Base-by-base conservation (phyloP, 179 eudicot genomes). In the Gypsophila paniculata region DNA sequence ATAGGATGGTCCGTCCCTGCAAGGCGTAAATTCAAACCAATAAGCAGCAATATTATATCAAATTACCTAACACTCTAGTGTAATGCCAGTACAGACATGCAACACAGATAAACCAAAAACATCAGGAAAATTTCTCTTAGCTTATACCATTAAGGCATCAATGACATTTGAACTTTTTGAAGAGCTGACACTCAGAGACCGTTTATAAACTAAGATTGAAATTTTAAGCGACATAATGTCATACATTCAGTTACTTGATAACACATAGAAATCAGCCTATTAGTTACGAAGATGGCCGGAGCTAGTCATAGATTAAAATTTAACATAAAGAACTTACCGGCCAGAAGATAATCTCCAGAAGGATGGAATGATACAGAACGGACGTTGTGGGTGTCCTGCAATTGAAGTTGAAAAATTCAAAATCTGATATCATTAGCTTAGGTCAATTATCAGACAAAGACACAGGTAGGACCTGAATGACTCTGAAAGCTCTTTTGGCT, bases 301-400 rank as follows among this genome's bases (percentile, higher is more conserved):
- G 22, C n/a, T 6, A 21, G 64, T 19, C 29, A 61, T n/a, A 68
- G 44, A 59, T 49, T 15, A 32, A 32, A 51, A 4, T 71, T 44
- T n/a, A 42, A 21, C 46, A 39, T 22, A 36, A 19, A 18, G 69
- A 63, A 75, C 59, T 74, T 62, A 88, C 96, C 96, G 75, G 96
- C 96, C 89, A 90, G 75, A 79, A 90, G 82, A 82, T 84, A 90
- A 68, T 87, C 86, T 54, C 96, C 94, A 64, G 96, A 91, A 59
- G 96, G 96, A 79, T 91, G 96, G 77, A 89, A 89, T 64, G 89
- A 85, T 58, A 91, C 88, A 69, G 96, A 91, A 53, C 96, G 84
- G 51, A 91, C 94, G 76, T 87, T 91, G 78, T 91, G 96, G 58
- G 96, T 91, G 75, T 91, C 96, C 96, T 91, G 90, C 53, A 73